Conservation (phyloP, 2,329 filamentous ascomycete genomes). For the Aspergillus ochraceus region DNA sequence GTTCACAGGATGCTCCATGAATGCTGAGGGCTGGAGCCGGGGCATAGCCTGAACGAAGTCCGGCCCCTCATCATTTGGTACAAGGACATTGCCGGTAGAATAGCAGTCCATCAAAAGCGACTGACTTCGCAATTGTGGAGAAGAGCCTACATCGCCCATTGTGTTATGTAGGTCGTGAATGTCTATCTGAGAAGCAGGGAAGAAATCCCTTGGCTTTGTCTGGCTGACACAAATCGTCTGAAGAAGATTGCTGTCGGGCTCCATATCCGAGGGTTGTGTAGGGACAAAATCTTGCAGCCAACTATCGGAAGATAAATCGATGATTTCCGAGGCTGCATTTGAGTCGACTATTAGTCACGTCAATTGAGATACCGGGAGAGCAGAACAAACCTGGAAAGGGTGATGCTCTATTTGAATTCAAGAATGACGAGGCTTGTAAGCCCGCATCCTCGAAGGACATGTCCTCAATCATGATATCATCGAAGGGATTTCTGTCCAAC, state of each 20-base stretch:
- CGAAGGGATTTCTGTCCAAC: constrained; percentile 6
- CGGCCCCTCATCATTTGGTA: background rate
- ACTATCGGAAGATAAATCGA: constrained; percentile 26
- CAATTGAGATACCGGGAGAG: background rate
- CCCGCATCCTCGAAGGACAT: constrained; percentile 8
- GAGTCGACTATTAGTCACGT: background rate
- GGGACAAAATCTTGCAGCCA: constrained; percentile 33
- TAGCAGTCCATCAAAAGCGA: background rate
- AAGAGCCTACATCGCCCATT: background rate
- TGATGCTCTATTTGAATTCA: constrained; percentile 9
- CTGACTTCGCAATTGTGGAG: constrained; percentile 2
- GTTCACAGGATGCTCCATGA: constrained; percentile 8
- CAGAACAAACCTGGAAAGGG: constrained; percentile 14
- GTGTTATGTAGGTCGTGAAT: constrained; percentile 4
- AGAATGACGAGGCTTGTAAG: constrained; percentile 11
- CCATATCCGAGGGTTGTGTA: constrained; percentile 12
- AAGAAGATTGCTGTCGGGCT: constrained; percentile 12
- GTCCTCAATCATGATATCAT: constrained; percentile 9
- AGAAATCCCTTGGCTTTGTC: constrained; percentile 3
- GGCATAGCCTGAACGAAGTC: background rate
- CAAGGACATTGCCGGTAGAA: background rate
- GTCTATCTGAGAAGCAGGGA: background rate
- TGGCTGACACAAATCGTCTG: constrained; percentile 11
- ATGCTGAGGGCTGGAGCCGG: background rate
- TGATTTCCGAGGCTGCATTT: constrained; percentile 14